Conservation (phyloP, 2,329 filamentous ascomycete genomes). For the Cladosporium velox region DNA sequence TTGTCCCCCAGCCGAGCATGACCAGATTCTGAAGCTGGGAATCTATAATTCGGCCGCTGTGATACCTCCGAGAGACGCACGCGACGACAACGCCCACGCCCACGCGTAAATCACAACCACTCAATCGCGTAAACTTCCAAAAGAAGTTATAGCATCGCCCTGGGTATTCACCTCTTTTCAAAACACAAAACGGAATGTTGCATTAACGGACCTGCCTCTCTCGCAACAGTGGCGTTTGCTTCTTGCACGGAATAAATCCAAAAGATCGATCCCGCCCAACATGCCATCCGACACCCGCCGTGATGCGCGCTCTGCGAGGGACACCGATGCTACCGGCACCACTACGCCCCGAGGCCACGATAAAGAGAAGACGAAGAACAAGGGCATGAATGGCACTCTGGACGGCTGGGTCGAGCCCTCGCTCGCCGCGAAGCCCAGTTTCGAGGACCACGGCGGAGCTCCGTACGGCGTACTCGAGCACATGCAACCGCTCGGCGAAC, state of each 20-base stretch:
- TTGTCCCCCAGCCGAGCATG: constrained; percentile 7
- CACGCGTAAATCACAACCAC: constrained; percentile 3
- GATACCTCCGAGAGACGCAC: constrained; percentile 9
- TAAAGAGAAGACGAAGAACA: constrained; percentile 35
- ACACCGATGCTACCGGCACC: background rate
- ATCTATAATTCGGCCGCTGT: constrained; percentile 1
- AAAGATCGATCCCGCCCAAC: background rate
- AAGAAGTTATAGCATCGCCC: constrained; percentile 20
- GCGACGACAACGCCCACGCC: background rate
- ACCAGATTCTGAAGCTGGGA: background rate
- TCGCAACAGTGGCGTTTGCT: constrained; percentile 22
- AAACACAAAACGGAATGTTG: background rate
- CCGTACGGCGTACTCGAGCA: constrained; percentile 75
- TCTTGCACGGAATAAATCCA: constrained; percentile 1
- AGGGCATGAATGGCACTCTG: constrained; percentile 39
- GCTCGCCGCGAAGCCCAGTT: constrained; percentile 64
- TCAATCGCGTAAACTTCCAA: constrained; percentile 8
- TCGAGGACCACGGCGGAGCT: constrained; percentile 73
- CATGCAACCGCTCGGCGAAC: constrained; percentile 78
- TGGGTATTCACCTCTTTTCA: constrained; percentile 10
- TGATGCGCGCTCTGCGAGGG: constrained; percentile 15
- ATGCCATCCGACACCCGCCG: constrained; percentile 21
- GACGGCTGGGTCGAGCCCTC: constrained; percentile 57
- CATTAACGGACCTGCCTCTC: background rate
- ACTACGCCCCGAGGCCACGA: constrained; percentile 23